Evolutionary conservation across 495 filamentous ascomycete genomes (phyloP).

Genomic region (Zalerion maritima): DNA sequence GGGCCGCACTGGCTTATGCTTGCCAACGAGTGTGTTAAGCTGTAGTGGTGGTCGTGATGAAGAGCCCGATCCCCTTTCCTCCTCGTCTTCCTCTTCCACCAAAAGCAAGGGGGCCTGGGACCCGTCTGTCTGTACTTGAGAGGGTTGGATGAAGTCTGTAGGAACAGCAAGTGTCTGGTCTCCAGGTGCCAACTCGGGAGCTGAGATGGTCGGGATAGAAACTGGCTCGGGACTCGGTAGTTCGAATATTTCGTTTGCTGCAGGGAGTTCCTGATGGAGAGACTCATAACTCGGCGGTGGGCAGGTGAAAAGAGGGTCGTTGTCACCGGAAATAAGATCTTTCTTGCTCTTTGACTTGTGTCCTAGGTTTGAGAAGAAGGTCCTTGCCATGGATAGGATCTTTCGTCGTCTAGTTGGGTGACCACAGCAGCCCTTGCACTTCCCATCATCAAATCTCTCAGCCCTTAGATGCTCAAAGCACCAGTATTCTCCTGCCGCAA

Average conservation of each 20-base stretch:
- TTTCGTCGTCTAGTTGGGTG: slow-evolving; percentile 31
- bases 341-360: slow-evolving; percentile 19
- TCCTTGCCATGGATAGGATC: slow-evolving; percentile 32
- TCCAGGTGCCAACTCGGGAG: too few relatives aligned
- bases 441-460: slow-evolving; percentile 32
- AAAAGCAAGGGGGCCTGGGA: too few relatives aligned
- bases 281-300: slow-evolving; percentile 33
- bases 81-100: too few relatives aligned
- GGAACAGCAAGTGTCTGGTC: too few relatives aligned
- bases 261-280: too few relatives aligned
- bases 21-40: not conserved
- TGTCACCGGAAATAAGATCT: slow-evolving; percentile 6
- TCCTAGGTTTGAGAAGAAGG: slow-evolving; percentile 31
- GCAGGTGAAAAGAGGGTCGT: slow-evolving; percentile 8
- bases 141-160: too few relatives aligned
- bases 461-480: slow-evolving; percentile 33
- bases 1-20: slow-evolving; percentile 10
- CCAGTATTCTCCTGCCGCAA: slow-evolving; percentile 29
- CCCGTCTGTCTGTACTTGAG: too few relatives aligned
- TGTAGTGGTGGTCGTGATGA: slow-evolving; percentile 1
- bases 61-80: too few relatives aligned
- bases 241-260: too few relatives aligned
- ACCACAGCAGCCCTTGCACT: slow-evolving; percentile 28
- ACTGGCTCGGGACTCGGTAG: too few relatives aligned
- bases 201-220: too few relatives aligned